Evolutionary conservation across 2,329 filamentous ascomycete genomes (phyloP), one percentile per base, ranked within the genome.

Genomic region (Tolypocladium pustulatum): DNA sequence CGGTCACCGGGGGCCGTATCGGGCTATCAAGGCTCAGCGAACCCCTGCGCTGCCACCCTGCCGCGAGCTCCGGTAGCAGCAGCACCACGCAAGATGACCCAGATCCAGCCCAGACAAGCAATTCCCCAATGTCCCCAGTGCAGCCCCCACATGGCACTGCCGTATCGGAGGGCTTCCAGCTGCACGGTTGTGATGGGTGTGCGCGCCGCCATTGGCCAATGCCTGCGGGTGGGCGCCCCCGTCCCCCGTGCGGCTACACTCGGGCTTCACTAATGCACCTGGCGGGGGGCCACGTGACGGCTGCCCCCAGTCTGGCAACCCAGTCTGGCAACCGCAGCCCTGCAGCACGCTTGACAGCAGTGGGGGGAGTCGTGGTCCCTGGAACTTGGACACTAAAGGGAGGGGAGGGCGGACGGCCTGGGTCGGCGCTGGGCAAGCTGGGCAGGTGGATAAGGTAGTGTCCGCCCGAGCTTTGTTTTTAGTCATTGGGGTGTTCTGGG

Each of bases 221-320:
- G 58, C 38, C 5, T 15, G 43, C 43, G 4, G 49, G 54, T 58
- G 55, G 59, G n/a, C n/a, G n/a, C n/a, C n/a, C n/a, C 6, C 3
- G 34, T 69, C 71, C 52, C 64, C 65, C 40, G 59, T 40, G 65
- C 65, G 55, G 65, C 63, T 68, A 67, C 62, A 55, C 59, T 63
- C 66, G 66, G 66, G 53, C 55, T 57, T 62, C 46, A 38, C 34
- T 59, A 56, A 54, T 59, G 51, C 36, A 49, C 46, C n/a, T 43
- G 38, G 59, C 56, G 61, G 61, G 59, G 57, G 40, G 56, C 65
- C 65, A 65, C 65, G 65, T 65, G 66, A 66, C 60, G 55, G 27
- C 54, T 40, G 52, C 36, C 54, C 40, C 58, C 32, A 5, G 9
- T 9, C 32, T n/a, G n/a, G 32, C 32, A 9, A 4, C 32, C 61